Evolutionary conservation across 306 rosid genomes (phyloP).

Genomic region (Prunus campanulata): DNA sequence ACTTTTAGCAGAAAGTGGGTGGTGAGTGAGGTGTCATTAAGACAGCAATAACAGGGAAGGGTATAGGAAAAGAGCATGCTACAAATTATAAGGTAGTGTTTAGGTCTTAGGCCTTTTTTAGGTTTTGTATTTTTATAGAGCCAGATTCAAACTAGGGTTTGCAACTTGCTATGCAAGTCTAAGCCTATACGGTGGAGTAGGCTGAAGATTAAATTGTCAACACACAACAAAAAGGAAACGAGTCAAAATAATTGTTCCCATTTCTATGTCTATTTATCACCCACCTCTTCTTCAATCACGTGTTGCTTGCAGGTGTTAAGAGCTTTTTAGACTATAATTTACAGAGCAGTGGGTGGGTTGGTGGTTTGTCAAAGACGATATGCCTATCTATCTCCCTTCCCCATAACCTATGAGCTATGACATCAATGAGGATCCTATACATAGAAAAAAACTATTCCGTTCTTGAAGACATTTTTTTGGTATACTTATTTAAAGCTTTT

Average conservation of each 20-base stretch:
- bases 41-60: background rate
- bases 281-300: background rate
- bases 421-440: background rate
- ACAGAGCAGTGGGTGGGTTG: background rate
- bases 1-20: background rate
- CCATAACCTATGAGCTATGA: background rate
- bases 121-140: background rate
- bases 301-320: constrained; percentile 5
- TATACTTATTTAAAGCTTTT: background rate
- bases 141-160: background rate
- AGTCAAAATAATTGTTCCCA: constrained; percentile 11
- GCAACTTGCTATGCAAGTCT: background rate
- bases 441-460: background rate
- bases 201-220: background rate
- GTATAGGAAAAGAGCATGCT: background rate
- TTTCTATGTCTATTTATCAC: background rate
- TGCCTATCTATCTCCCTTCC: background rate
- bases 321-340: background rate
- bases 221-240: background rate
- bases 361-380: background rate
- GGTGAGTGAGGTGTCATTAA: background rate
- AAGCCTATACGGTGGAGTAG: background rate
- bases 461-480: background rate
- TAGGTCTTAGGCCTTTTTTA: constrained; percentile 5
- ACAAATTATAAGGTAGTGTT: background rate